phyloP scores from a whole-genome alignment of 345 rosid species.

The Rhizophora mangle region DNA sequence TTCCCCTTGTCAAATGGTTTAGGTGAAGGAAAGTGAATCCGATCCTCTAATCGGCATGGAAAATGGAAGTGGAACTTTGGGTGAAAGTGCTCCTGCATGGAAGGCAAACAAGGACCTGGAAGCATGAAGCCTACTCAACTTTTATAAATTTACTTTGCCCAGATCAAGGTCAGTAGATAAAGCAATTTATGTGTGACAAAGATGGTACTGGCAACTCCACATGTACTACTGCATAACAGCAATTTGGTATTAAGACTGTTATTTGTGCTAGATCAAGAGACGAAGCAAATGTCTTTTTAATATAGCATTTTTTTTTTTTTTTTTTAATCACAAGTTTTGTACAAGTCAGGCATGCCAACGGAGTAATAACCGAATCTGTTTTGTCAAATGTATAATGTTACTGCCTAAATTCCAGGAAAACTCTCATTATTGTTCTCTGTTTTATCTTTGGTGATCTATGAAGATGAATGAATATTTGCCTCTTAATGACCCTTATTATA shows the following conservation, averaged over 20 bases:
- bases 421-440: background rate
- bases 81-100: constrained; percentile 73
- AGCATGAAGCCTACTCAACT: constrained; percentile 42
- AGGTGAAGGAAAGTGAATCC: constrained; percentile 79
- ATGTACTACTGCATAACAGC: constrained; percentile 10
- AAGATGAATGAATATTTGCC: background rate
- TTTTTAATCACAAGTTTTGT: constrained; percentile 13
- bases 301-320: constrained; percentile 37
- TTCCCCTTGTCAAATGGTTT: constrained; percentile 2
- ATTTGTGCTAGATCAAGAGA: constrained; percentile 18
- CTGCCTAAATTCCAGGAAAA: background rate
- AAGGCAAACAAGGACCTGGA: constrained; percentile 84
- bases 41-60: constrained; percentile 78
- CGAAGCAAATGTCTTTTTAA: constrained; percentile 17
- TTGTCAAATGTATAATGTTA: constrained; percentile 16
- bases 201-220: constrained; percentile 40
- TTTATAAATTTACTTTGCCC: constrained; percentile 14
- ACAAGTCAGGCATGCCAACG: constrained; percentile 24
- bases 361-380: constrained; percentile 26
- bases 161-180: constrained; percentile 18
- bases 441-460: background rate
- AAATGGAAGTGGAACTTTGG: constrained; percentile 59
- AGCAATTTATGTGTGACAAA: constrained; percentile 38
- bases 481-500: background rate
- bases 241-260: constrained; percentile 20